Percentiles rank a stretch among this genome's conserved stretches.
Conservation (phyloP, 1,284 basidiomycete species). For the Sphagnurus paluster region DNA sequence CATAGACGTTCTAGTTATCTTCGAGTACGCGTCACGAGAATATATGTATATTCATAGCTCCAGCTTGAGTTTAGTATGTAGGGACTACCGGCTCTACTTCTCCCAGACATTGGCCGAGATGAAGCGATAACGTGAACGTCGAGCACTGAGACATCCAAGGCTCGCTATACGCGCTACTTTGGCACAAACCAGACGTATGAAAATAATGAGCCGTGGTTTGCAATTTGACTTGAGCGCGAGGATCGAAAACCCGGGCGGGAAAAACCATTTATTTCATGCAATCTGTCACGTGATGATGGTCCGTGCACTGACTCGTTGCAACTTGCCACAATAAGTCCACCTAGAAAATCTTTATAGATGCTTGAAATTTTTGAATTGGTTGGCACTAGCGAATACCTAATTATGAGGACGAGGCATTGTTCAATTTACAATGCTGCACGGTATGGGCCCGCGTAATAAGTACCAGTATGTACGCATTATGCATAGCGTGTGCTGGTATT, state of each 20-base stretch:
- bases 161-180: slow-evolving; percentile 49
- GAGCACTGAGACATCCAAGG: slow-evolving; percentile 52
- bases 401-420: no score
- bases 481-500: no score
- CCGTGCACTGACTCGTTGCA: neutral
- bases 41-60: neutral
- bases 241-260: slow-evolving; percentile 20
- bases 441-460: no score
- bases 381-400: no score
- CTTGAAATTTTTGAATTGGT: no score
- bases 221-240: slow-evolving; percentile 43
- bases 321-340: no score
- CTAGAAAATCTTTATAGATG: no score
- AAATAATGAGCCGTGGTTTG: slow-evolving; percentile 22
- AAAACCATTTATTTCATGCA: neutral
- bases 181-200: slow-evolving; percentile 47
- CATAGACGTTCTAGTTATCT: neutral
- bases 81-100: slow-evolving; percentile 21
- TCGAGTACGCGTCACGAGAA: neutral
- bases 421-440: no score
- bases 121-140: slow-evolving; percentile 26
- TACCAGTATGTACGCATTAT: no score
- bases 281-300: neutral
- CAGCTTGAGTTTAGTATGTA: slow-evolving; percentile 7
- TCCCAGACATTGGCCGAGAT: slow-evolving; percentile 4